A percentile compares a stretch with the other conserved stretches of the same genome.
Conservation (phyloP, 148 eudicot species). For the Cornus florida region DNA sequence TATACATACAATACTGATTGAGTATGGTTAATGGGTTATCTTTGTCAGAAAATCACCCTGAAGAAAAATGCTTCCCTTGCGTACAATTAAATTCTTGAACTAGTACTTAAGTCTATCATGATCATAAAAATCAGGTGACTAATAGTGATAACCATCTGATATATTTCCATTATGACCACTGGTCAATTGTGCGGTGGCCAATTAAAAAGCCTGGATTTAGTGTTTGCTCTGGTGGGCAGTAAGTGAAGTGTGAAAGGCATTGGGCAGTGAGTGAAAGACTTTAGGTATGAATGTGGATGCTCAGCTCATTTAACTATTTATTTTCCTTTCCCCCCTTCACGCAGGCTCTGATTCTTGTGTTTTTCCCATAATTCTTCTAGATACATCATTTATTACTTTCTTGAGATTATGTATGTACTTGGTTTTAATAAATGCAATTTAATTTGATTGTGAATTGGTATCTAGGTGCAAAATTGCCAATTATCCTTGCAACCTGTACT, state of each 20-base stretch:
- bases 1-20: too few species aligned
- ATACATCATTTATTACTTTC: neutral
- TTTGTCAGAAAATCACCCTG: neutral
- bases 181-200: neutral
- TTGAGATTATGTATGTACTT: neutral
- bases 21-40: neutral
- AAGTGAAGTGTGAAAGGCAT: neutral
- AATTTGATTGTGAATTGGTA: neutral
- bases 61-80: neutral
- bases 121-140: neutral
- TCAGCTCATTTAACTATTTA: neutral
- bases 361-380: neutral
- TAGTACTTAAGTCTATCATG: neutral
- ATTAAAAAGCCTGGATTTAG: neutral
- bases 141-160: neutral
- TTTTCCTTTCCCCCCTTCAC: neutral
- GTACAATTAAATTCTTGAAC: neutral
- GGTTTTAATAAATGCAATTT: neutral
- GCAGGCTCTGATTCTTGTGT: neutral
- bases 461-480: conserved; percentile 66
- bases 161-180: neutral
- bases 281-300: neutral
- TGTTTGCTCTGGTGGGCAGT: neutral
- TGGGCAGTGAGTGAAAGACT: neutral
- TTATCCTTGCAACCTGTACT: conserved; percentile 47